Evolutionary conservation across 139 green algal genomes (phyloP), one percentile per base, ranked within the genome.

Genomic region (Picochlorum sp.): DNA sequence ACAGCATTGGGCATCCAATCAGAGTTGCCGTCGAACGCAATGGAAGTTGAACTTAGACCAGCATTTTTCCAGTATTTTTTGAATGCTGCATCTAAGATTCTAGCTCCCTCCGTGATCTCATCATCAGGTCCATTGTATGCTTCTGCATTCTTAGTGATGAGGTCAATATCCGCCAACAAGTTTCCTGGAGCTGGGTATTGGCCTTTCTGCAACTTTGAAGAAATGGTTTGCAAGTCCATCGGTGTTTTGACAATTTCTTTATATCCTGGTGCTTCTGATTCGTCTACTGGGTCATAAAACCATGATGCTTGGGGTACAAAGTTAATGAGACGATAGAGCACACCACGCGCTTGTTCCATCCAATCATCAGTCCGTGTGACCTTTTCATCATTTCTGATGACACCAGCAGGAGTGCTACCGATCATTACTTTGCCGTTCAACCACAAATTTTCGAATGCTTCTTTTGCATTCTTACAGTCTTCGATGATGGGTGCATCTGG

Each of bases 191-290:
- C 34, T 49, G 51, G 24, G 47, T 84, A 83, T 13, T 46, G 32
- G 14, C 56, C 62, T 4, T 2, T 18, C 13, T 64, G 41, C n/a
- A 87, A 59, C 56, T 65, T 66, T 49, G 49, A 34, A 7, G 15
- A 54, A 23, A 87, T 65, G 7, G 67, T 84, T 44, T 51, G 56
- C 41, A 87, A 67, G 61, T 85, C 72, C 80, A 85, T 87, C 64
- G 80, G 78, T 3, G 59, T 74, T 2, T 20, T 21, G n/a, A 86
- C 62, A 2, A 80, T 61, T 3, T 63, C 20, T n/a, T 18, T 13
- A 49, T 83, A 83, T 15, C 54, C 73, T 7, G 77, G 77, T 9
- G 59, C 77, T 11, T 72, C 58, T 30, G 62, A 24, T 18, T 34
- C 51, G n/a, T 18, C 49, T 26, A 81, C 74, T 5, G 69, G 69